phyloP scores from a whole-genome alignment of 108 stramenopile genomes.

The Fragilaria radians region DNA sequence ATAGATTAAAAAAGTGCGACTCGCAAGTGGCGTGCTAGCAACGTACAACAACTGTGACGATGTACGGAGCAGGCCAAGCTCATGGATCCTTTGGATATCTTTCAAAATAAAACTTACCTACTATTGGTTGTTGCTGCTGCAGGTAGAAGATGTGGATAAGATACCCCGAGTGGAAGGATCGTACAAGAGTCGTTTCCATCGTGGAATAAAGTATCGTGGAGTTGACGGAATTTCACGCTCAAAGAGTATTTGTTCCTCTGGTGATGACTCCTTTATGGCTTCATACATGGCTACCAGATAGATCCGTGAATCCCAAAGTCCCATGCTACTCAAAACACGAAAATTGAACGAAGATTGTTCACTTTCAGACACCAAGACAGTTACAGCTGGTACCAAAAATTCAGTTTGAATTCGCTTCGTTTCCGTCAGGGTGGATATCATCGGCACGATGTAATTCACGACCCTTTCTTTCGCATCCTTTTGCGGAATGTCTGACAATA shows the following conservation, averaged over 20 bases:
- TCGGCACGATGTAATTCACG: neutral
- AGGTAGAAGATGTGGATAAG: neutral
- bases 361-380: conserved; percentile 34
- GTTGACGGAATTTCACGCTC: conserved; percentile 56
- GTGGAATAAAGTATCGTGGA: conserved; percentile 60
- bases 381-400: conserved; percentile 53
- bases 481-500: no score
- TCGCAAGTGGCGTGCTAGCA: conserved; percentile 56
- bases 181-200: conserved; percentile 71
- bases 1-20: conserved; percentile 45
- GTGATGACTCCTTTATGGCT: conserved; percentile 41
- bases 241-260: conserved; percentile 43
- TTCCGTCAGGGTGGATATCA: conserved; percentile 14
- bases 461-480: no score
- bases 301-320: conserved; percentile 63
- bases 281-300: conserved; percentile 81
- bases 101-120: neutral
- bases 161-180: conserved; percentile 22
- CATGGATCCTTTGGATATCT: conserved; percentile 6
- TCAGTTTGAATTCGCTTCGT: neutral
- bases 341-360: conserved; percentile 79
- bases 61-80: conserved; percentile 65
- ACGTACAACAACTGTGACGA: conserved; percentile 43
- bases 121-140: neutral
- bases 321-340: conserved; percentile 48